Evolutionary conservation across 495 filamentous ascomycete genomes (phyloP).

Genomic region (Lindgomyces ingoldianus): DNA sequence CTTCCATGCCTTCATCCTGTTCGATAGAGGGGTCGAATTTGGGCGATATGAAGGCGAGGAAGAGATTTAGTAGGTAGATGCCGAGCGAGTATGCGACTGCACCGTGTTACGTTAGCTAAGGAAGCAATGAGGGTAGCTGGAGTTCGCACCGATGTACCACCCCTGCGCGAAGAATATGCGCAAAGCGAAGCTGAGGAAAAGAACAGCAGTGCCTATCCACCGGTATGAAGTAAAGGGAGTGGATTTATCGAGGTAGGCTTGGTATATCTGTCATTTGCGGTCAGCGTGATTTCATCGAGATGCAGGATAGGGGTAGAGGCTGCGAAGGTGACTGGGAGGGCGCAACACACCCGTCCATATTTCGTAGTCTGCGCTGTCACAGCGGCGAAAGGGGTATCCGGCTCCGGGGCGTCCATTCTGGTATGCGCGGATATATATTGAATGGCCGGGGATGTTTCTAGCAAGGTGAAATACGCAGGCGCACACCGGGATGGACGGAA

Average conservation of each 20-base stretch:
- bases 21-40: conserved; percentile 99
- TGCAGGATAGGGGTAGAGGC: not conserved
- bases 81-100: conserved; percentile 95
- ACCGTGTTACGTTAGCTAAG: conserved; percentile 6
- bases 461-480: not conserved
- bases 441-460: not conserved
- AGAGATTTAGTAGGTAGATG: conserved; percentile 98
- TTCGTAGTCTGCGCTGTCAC: conserved; percentile 81
- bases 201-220: conserved; percentile 77
- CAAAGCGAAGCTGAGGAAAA: conserved; percentile 78
- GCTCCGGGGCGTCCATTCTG: conserved; percentile 75
- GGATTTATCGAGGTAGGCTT: conserved; percentile 88
- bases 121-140: not conserved
- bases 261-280: conserved; percentile 69
- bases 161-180: conserved; percentile 89
- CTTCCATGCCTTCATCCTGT: conserved; percentile 92
- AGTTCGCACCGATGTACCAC: conserved; percentile 87
- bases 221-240: conserved; percentile 85
- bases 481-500: not conserved
- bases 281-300: conserved; percentile 10
- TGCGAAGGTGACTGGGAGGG: not conserved
- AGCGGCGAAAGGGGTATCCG: conserved; percentile 81
- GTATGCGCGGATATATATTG: not conserved
- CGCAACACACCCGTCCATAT: conserved; percentile 61
- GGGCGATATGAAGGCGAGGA: conserved; percentile 96